These are phyloP conservation scores for Inga leiocalycina DNA, from an alignment of 306 rosid species.

Conservation along the genomic window DNA sequence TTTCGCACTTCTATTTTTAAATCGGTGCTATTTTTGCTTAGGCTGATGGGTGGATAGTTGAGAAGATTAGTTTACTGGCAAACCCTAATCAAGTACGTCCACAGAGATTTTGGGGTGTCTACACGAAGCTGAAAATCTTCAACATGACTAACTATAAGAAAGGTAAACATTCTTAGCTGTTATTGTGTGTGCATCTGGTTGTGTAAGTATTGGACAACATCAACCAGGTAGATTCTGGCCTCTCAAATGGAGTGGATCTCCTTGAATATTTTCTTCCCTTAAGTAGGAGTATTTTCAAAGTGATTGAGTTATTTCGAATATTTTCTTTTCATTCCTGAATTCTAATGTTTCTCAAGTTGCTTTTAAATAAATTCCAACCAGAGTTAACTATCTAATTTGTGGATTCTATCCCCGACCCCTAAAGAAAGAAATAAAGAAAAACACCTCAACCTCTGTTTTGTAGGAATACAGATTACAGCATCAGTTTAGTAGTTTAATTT, in stretches of 20 bases:
- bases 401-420: neutral
- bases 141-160: constrained; percentile 93
- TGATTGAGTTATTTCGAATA: neutral
- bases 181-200: constrained; percentile 14
- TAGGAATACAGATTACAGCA: neutral
- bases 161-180: constrained; percentile 51
- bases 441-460: neutral
- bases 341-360: neutral
- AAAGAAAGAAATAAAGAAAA: neutral
- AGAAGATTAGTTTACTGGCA: constrained; percentile 85
- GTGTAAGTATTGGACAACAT: constrained; percentile 1
- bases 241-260: constrained; percentile 17
- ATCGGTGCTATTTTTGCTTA: constrained; percentile 40
- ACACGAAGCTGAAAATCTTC: constrained; percentile 91
- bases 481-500: constrained; percentile 27
- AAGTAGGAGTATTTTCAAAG: constrained; percentile 4
- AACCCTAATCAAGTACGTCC: constrained; percentile 97
- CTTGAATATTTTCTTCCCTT: neutral
- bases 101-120: constrained; percentile 96
- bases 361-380: constrained; percentile 4
- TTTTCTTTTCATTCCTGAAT: neutral
- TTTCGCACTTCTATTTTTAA: constrained; percentile 27
- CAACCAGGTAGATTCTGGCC: constrained; percentile 17
- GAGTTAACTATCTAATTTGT: neutral
- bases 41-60: constrained; percentile 99